A percentile compares a stretch with the other conserved stretches of the same genome.
phyloP scores from a whole-genome alignment of 2,329 filamentous ascomycete species.

The Arthrinium phaeospermum region DNA sequence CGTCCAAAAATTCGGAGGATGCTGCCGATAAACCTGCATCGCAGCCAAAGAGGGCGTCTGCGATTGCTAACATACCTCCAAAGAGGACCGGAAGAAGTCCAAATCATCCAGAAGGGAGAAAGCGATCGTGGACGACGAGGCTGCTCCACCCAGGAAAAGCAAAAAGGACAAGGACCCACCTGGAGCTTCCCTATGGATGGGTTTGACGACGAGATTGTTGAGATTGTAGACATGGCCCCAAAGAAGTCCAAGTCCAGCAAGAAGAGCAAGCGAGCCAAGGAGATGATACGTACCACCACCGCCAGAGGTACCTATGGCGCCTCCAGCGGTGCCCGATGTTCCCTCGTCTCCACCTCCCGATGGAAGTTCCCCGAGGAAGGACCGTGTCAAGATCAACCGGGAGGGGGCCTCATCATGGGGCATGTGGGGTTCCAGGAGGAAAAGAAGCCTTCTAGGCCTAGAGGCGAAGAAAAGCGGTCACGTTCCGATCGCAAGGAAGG shows the following conservation, averaged over 20 bases:
- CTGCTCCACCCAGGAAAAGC: conserved; percentile 23
- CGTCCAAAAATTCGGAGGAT: conserved; percentile 54
- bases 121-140: conserved; percentile 35
- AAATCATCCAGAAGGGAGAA: conserved; percentile 47
- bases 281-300: conserved; percentile 25
- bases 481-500: conserved; percentile 58
- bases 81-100: conserved; percentile 50
- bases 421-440: conserved; percentile 68
- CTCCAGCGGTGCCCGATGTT: conserved; percentile 54
- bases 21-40: conserved; percentile 45
- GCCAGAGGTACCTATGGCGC: conserved; percentile 44
- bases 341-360: conserved; percentile 57
- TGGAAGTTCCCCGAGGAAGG: conserved; percentile 70
- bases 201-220: conserved; percentile 51
- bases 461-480: conserved; percentile 66
- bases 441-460: conserved; percentile 63
- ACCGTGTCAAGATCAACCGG: conserved; percentile 77
- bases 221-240: conserved; percentile 57
- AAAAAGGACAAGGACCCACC: conserved; percentile 29
- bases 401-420: conserved; percentile 75
- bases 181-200: conserved; percentile 39
- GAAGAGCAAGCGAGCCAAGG: conserved; percentile 49
- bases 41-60: conserved; percentile 57
- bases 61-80: conserved; percentile 57
- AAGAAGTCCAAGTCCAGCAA: conserved; percentile 42